Conservation (phyloP, 2,329 filamentous ascomycete species). For the Hansfordia pulvinata region DNA sequence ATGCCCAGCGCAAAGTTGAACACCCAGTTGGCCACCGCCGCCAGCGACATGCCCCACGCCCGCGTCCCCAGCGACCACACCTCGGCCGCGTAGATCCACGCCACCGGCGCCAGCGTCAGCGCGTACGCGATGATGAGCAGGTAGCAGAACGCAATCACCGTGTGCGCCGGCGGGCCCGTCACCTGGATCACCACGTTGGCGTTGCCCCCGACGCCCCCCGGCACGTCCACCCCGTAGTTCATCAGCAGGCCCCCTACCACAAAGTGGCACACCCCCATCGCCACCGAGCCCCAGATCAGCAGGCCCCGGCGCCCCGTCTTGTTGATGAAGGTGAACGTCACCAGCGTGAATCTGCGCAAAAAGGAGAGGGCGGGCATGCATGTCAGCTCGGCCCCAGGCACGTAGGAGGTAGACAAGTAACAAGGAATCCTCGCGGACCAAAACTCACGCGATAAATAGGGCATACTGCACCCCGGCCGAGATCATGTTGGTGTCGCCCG, state of each 20-base stretch:
- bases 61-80: constrained; percentile 49
- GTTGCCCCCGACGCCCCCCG: constrained; percentile 30
- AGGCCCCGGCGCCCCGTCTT: constrained; percentile 47
- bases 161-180: constrained; percentile 37
- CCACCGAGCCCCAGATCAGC: constrained; percentile 49
- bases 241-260: constrained; percentile 39
- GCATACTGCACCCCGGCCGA: constrained; percentile 43
- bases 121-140: constrained; percentile 50
- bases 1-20: constrained; percentile 49
- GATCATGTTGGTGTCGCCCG: constrained; percentile 35
- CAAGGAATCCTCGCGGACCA: too few species aligned
- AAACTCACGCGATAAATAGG: constrained; percentile 27
- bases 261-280: constrained; percentile 50
- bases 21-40: constrained; percentile 37
- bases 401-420: too few species aligned
- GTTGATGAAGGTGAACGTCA: constrained; percentile 38
- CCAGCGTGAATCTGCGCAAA: constrained; percentile 25
- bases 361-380: constrained; percentile 4
- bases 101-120: constrained; percentile 48
- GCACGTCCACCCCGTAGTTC: constrained; percentile 25
- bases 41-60: constrained; percentile 43
- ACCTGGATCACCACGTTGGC: constrained; percentile 40
- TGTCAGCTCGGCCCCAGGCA: too few species aligned
- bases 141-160: constrained; percentile 53
- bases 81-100: constrained; percentile 54